phyloP scores from a whole-genome alignment of 2,329 filamentous ascomycete species.

The Xylaria sp. region DNA sequence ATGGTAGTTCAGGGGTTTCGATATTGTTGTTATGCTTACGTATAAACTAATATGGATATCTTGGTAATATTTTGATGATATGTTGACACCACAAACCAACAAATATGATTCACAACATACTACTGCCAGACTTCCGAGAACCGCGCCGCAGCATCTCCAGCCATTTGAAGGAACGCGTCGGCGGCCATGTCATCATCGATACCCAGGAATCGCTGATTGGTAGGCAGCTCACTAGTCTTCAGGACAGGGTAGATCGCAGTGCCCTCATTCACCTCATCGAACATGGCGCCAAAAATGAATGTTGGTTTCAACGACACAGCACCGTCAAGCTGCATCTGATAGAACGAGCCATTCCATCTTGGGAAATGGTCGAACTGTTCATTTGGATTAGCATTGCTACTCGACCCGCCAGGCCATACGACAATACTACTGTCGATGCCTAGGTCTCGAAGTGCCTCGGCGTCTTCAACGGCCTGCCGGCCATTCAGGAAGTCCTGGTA shows the following conservation, averaged over 20 bases:
- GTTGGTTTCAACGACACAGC: slow-evolving; percentile 42
- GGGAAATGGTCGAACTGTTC: slow-evolving; percentile 41
- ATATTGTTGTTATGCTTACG: neutral
- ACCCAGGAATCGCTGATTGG: slow-evolving; percentile 42
- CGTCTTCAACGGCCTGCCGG: slow-evolving; percentile 42
- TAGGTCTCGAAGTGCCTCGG: slow-evolving; percentile 35
- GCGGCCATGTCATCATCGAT: slow-evolving; percentile 43
- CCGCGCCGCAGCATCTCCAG: slow-evolving; percentile 36
- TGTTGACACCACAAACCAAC: neutral
- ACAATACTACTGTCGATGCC: slow-evolving; percentile 45
- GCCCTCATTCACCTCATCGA: slow-evolving; percentile 45
- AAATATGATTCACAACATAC: neutral
- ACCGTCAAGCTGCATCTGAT: slow-evolving; percentile 43
- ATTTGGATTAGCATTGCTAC: slow-evolving; percentile 37
- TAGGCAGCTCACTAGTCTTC: slow-evolving; percentile 40
- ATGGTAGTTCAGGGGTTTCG: neutral
- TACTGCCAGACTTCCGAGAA: slow-evolving; percentile 35
- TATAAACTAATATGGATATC: neutral
- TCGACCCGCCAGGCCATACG: slow-evolving; percentile 45
- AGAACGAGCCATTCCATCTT: slow-evolving; percentile 45
- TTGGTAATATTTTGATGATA: neutral
- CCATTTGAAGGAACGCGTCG: slow-evolving; percentile 40
- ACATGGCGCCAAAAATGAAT: slow-evolving; percentile 46
- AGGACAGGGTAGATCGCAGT: slow-evolving; percentile 43
- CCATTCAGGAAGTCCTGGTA: slow-evolving; percentile 42